A percentile compares a stretch with the other conserved stretches of the same genome.
Conservation (phyloP, 1,139 yeast genomes). For the Hansenula sp. region DNA sequence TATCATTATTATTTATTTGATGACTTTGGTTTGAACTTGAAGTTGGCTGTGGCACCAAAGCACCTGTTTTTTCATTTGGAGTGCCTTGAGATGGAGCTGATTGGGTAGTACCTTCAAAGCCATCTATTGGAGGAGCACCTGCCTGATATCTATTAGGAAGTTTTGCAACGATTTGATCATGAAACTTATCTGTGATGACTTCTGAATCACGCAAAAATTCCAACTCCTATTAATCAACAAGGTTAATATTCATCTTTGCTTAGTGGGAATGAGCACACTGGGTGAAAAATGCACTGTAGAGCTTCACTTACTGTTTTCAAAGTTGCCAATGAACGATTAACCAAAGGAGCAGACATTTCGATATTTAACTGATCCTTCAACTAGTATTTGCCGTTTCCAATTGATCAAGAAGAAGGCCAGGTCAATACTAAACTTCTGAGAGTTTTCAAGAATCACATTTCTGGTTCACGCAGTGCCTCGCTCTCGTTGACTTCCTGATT, state of each 20-base stretch:
- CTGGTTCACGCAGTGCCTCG: background rate
- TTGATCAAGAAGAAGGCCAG: background rate
- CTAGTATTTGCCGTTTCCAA: background rate
- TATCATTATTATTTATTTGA: too few relatives aligned
- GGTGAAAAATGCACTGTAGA: background rate
- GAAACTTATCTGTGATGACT: slow-evolving; percentile 62
- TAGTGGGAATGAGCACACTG: background rate
- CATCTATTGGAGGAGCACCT: slow-evolving; percentile 49
- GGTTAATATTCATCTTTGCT: background rate
- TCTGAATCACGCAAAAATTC: slow-evolving; percentile 78
- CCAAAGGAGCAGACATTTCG: slow-evolving; percentile 48
- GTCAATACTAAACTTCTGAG: background rate
- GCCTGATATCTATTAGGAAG: slow-evolving; percentile 60
- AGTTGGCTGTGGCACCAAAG: background rate
- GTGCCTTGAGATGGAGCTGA: slow-evolving; percentile 16
- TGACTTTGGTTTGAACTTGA: too few relatives aligned
- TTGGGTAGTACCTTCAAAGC: slow-evolving; percentile 2
- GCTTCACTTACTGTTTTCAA: slow-evolving; percentile 55
- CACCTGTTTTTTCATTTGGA: slow-evolving; percentile 4
- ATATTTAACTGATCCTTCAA: background rate
- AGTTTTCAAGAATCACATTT: background rate
- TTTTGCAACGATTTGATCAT: slow-evolving; percentile 43
- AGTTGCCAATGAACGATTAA: slow-evolving; percentile 71
- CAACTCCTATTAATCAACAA: slow-evolving; percentile 41
- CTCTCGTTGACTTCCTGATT: slow-evolving; percentile 6